Conservation (phyloP, 371 early-diverging fungal genomes). For the Mucor saturninus region DNA sequence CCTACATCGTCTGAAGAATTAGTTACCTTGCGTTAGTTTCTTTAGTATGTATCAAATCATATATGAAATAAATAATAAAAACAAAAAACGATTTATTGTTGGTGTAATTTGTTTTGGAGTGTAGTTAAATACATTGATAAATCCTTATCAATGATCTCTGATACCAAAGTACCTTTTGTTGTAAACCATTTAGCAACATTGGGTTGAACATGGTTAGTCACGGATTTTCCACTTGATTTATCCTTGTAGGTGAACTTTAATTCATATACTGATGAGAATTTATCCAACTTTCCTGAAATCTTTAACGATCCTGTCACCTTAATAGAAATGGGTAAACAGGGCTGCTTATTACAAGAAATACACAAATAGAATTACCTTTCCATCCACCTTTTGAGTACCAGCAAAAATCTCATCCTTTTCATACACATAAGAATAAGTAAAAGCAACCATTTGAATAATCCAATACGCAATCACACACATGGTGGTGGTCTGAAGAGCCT, state of each 20-base stretch:
- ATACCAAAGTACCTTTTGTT: conserved; percentile 32
- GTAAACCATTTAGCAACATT: conserved; percentile 44
- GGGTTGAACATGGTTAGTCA: conserved; percentile 20
- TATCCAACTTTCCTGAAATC: conserved; percentile 30
- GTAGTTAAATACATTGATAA: conserved; percentile 17
- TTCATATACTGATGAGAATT: conserved; percentile 35
- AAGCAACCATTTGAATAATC: conserved; percentile 31
- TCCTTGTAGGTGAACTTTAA: conserved; percentile 29
- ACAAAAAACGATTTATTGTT: background rate
- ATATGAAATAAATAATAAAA: background rate
- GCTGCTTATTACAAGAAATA: background rate
- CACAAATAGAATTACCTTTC: conserved; percentile 22
- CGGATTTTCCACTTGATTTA: conserved; percentile 15
- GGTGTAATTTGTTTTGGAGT: conserved; percentile 26
- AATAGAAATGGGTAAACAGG: background rate
- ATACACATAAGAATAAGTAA: conserved; percentile 33
- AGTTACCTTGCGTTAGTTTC: conserved; percentile 33
- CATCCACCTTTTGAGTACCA: conserved; percentile 34
- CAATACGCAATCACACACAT: conserved; percentile 42
- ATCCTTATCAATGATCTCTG: conserved; percentile 34
- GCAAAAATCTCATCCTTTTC: conserved; percentile 47
- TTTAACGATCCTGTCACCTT: conserved; percentile 27
- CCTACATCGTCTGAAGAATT: conserved; percentile 96
- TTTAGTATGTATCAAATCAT: too few relatives aligned
- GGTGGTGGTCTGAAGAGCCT: conserved; percentile 33